Evolutionary conservation across 2,329 filamentous ascomycete species (phyloP), one percentile per base, ranked within the genome.

Genomic region (Fusarium clavum): DNA sequence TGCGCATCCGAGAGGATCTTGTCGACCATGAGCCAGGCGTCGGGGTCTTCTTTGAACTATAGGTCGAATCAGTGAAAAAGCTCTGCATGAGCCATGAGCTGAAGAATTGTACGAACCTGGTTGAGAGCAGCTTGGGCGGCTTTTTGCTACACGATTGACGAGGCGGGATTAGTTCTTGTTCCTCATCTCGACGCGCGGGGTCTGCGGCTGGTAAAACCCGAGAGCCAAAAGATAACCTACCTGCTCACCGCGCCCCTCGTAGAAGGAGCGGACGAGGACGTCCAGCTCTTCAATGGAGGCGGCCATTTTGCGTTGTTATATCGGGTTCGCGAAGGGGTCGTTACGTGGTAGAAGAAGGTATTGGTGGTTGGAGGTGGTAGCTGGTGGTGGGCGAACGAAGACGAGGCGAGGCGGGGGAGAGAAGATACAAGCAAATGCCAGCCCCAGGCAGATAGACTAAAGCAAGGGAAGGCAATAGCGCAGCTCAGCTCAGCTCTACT

Each of bases 1-100:
- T 91, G 91, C 71, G 96, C 93, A 81, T 97, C 92, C 82, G 95
- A 92, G 69, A 99, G 88, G 77, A 99, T 97, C 84, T 97, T 94
- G 80, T 98, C 96, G 77, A 98, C 96, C 80, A 98, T 89, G 73
- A 98, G 88, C 96, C 96, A 99, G 64, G 96, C 92, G 84, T 99
- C 96, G 62, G 95, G 94, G 78, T 98, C 97, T 85, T 98, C 96
- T 83, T 98, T 98, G 88, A 99, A 99, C 93, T 98, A 69, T 46
- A 65, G 70, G 22, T 38, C 49, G 57, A 57, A 67, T 72, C 47
- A 77, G 75, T 52, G 43, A 55, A 57, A 61, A 54, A 30, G 24
- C 43, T 43, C 10, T 40, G 11, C 20, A 30, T 6, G 3, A 18
- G 16, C 16, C n/a, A 12, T 7, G 32, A 46, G 53, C 24, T 52